Evolutionary conservation across 1,139 yeast genomes (phyloP), one percentile per base, ranked within the genome.

Genomic region (Kurtzmaniella quercitrusa): DNA sequence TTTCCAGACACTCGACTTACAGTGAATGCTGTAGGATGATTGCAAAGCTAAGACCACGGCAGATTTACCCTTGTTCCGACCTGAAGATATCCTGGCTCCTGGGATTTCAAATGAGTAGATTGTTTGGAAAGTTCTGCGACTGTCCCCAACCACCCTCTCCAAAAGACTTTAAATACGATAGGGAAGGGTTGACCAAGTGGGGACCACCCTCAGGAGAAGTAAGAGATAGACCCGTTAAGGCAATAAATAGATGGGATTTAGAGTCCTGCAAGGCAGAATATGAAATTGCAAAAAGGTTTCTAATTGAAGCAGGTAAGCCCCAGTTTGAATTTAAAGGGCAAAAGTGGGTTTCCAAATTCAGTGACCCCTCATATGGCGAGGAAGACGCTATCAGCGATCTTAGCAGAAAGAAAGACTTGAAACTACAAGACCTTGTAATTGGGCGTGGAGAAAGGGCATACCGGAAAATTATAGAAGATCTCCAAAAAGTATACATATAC

Each of bases 1-100:
- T 73, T 53, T 77, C 84, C 1, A 58, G 85, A 25, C 85, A 81
- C 49, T 77, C 84, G 1, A 77, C 83, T 0, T 75, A 65, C 46
- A 48, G 65, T 2, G 85, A 80, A 51, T 58, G 70, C 9, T 47
- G 61, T n/a, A 50, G 63, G 2, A 65, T 81, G 11, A 55, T 77
- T 0, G 47, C 57, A 9, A 34, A 62, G 29, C 72, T 79, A 48
- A 50, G 52, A 2, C 80, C 81, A 0, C 53, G 48, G 11, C 73
- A 73, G 38, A 79, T 78, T 0, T 75, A 65, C 46, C 82, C 82
- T 0, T 68, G 73, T 44, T 66, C 65, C 4, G 70, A 67, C 31
- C 63, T 71, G 0, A 46, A 44, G 7, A 44, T 51, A 1, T 51
- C 66, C 0, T 77, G 79, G 78, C 45, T 48, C 11, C 51, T 57